Conservation (phyloP, 257 asterid genomes). For the Haberlea rhodopensis region DNA sequence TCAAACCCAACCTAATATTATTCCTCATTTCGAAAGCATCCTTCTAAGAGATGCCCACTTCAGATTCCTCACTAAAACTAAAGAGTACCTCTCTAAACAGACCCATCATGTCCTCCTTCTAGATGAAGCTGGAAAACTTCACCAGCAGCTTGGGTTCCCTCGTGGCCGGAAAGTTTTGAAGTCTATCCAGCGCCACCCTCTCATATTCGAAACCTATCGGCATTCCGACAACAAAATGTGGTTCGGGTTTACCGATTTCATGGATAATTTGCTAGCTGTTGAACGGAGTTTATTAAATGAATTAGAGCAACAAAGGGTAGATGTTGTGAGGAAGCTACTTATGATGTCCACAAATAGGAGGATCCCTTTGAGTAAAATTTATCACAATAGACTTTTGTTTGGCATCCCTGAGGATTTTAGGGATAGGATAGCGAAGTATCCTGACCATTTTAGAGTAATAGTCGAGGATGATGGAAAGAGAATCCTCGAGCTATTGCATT, state of each 20-base stretch:
- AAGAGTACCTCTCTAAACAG: conserved; percentile 73
- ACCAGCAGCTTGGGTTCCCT: conserved; percentile 85
- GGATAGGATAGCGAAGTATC: conserved; percentile 62
- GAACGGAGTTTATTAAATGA: conserved; percentile 41
- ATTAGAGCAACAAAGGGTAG: conserved; percentile 54
- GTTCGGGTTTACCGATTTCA: conserved; percentile 79
- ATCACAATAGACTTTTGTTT: conserved; percentile 70
- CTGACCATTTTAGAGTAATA: conserved; percentile 52
- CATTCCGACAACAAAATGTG: conserved; percentile 72
- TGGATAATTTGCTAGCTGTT: conserved; percentile 45
- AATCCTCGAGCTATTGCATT: conserved; percentile 66
- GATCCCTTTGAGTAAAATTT: conserved; percentile 68
- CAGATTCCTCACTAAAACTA: conserved; percentile 73
- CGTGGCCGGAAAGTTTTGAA: conserved; percentile 74
- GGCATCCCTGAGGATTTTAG: conserved; percentile 86
- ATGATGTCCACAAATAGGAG: conserved; percentile 74
- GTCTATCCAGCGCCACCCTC: conserved; percentile 72
- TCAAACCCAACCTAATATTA: conserved; percentile 68
- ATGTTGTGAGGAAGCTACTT: conserved; percentile 61
- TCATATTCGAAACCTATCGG: conserved; percentile 61
- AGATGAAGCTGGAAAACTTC: conserved; percentile 78
- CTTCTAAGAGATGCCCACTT: conserved; percentile 58
- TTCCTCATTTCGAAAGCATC: conserved; percentile 57
- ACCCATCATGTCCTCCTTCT: conserved; percentile 64
- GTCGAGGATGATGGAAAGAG: conserved; percentile 69